phyloP scores from a whole-genome alignment of 768 basidiomycete species.

The Russula olivacea region DNA sequence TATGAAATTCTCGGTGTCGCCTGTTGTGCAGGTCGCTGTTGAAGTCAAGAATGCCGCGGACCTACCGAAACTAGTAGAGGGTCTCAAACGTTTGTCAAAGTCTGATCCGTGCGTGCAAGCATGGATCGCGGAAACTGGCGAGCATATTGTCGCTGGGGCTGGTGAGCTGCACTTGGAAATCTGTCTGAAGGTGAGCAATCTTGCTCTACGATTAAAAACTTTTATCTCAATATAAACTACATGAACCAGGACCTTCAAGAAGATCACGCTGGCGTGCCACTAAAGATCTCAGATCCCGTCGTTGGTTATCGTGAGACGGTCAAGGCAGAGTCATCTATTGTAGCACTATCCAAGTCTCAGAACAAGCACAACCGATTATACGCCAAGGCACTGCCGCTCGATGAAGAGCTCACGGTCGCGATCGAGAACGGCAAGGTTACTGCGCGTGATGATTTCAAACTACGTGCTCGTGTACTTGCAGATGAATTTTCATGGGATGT shows the following conservation, averaged over 20 bases:
- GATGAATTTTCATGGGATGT: constrained; percentile 99
- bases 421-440: constrained; percentile 84
- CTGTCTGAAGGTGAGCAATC: constrained; percentile 77
- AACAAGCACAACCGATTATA: constrained; percentile 99
- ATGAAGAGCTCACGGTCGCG: constrained; percentile 89
- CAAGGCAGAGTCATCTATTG: constrained; percentile 89
- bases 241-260: constrained; percentile 85
- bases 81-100: constrained; percentile 99
- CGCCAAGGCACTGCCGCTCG: constrained; percentile 87
- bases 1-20: constrained; percentile 99
- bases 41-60: constrained; percentile 99
- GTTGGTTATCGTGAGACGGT: constrained; percentile 98
- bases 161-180: constrained; percentile 99
- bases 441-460: constrained; percentile 96
- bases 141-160: constrained; percentile 99
- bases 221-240: neutral
- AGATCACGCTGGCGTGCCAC: constrained; percentile 98
- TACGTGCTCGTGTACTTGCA: constrained; percentile 90
- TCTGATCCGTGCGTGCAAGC: constrained; percentile 99
- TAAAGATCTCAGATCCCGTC: constrained; percentile 97
- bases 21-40: constrained; percentile 97
- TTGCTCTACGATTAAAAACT: neutral
- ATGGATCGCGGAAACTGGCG: constrained; percentile 86
- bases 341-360: constrained; percentile 97
- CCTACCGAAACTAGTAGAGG: constrained; percentile 99